Percentiles rank a stretch among this genome's conserved stretches.
phyloP scores from a whole-genome alignment of 306 rosid genomes.

The Begonia loranthoides region DNA sequence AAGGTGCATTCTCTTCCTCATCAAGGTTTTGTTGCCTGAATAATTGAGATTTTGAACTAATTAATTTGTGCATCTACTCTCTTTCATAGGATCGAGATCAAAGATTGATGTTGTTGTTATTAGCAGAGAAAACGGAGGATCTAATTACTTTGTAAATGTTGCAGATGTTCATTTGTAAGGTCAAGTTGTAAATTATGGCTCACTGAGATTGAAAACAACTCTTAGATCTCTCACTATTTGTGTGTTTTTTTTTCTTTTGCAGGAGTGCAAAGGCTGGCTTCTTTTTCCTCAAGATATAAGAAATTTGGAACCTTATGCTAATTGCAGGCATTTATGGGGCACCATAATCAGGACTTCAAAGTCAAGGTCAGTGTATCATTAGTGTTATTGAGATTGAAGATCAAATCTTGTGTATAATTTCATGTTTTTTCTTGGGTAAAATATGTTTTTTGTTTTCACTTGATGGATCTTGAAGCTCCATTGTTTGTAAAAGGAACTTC shows the following conservation, averaged over 20 bases:
- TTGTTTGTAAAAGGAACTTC: no score
- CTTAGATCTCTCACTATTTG: background rate
- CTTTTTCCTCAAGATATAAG: constrained; percentile 66
- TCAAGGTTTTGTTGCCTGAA: background rate
- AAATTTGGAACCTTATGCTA: constrained; percentile 76
- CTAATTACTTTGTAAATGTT: constrained; percentile 72
- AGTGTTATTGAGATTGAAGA: background rate
- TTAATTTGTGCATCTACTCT: no score
- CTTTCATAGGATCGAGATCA: constrained; percentile 56
- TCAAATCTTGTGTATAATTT: no score
- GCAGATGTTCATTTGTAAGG: constrained; percentile 95
- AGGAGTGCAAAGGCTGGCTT: constrained; percentile 98
- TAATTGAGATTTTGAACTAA: no score
- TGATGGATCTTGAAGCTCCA: no score
- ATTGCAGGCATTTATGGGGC: constrained; percentile 88
- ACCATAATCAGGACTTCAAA: constrained; percentile 58
- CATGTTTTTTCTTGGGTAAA: no score
- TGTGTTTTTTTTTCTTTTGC: constrained; percentile 12
- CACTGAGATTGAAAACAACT: no score
- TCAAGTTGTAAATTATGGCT: constrained; percentile 14
- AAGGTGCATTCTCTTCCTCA: constrained; percentile 23
- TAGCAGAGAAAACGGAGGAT: constrained; percentile 34
- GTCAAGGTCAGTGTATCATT: constrained; percentile 64
- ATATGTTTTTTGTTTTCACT: no score
- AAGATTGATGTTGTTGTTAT: constrained; percentile 62